phyloP scores from a whole-genome alignment of 176 grass and related monocot species.

The Musa troglodytarum region DNA sequence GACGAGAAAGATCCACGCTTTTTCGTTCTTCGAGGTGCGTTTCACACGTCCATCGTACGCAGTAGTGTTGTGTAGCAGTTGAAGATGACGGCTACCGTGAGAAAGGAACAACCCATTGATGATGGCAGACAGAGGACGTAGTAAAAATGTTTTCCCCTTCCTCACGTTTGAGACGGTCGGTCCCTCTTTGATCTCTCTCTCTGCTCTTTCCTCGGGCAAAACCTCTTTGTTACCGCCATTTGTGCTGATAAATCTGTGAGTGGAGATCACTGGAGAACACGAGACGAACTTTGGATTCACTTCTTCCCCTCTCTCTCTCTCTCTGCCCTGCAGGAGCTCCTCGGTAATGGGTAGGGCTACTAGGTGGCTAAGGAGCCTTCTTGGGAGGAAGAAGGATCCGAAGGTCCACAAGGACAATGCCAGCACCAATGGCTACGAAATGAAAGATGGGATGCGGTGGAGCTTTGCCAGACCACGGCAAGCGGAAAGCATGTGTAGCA shows the following conservation, averaged over 20 bases:
- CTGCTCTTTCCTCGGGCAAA: neutral
- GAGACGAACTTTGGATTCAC: neutral
- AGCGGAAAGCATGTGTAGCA: neutral
- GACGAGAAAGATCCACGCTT: slow-evolving; percentile 8
- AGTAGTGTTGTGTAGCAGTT: neutral
- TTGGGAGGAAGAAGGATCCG: slow-evolving; percentile 1
- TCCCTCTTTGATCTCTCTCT: neutral
- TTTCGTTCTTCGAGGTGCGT: slow-evolving; percentile 14
- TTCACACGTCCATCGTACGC: neutral
- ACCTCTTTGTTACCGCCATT: neutral
- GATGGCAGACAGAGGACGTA: neutral
- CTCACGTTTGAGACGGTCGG: neutral
- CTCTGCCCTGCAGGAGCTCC: neutral
- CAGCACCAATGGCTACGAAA: neutral
- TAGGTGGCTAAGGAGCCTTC: slow-evolving; percentile 10
- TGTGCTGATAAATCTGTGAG: neutral
- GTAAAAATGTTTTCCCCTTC: neutral
- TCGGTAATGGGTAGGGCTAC: slow-evolving; percentile 5
- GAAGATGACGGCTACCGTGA: neutral
- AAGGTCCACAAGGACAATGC: neutral
- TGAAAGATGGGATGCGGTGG: slow-evolving; percentile 6
- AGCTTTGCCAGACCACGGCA: slow-evolving; percentile 4
- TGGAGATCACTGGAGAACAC: slow-evolving; percentile 9
- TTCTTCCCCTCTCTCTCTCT: neutral
- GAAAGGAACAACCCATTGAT: slow-evolving; percentile 2